Evolutionary conservation across 352 stramenopile species (phyloP).

Genomic region (Phytophthora litchii): DNA sequence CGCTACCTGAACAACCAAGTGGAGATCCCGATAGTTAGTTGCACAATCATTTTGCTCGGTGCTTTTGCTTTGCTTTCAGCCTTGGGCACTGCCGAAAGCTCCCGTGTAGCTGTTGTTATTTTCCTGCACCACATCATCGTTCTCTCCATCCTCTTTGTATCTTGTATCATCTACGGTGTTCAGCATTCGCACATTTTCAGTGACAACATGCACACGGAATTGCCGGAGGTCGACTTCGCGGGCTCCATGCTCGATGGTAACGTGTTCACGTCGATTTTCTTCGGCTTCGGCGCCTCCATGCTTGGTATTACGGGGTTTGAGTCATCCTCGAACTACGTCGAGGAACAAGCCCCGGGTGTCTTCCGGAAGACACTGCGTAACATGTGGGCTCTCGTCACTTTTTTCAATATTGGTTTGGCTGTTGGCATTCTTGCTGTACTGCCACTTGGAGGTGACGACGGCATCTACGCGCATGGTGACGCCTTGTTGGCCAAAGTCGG

Average conservation of each 20-base stretch:
- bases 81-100: conserved; percentile 83
- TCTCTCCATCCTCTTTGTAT: conserved; percentile 59
- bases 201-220: conserved; percentile 63
- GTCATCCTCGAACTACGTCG: conserved; percentile 85
- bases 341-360: conserved; percentile 79
- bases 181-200: conserved; percentile 60
- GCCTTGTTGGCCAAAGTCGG: conserved; percentile 76
- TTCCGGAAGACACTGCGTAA: conserved; percentile 73
- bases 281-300: conserved; percentile 78
- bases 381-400: conserved; percentile 79
- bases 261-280: conserved; percentile 61
- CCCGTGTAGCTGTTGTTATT: conserved; percentile 73
- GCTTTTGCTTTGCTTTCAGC: conserved; percentile 77
- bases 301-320: conserved; percentile 91
- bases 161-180: conserved; percentile 56
- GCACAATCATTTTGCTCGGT: conserved; percentile 55
- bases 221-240: conserved; percentile 63
- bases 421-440: conserved; percentile 75
- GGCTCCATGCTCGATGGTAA: conserved; percentile 44
- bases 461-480: conserved; percentile 55
- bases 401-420: conserved; percentile 87
- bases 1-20: conserved; percentile 80
- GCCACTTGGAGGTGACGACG: conserved; percentile 50
- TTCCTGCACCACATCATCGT: conserved; percentile 78
- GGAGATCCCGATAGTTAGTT: conserved; percentile 42